Evolutionary conservation across 805 yeast genomes (phyloP).

Genomic region (Gaillardinia entomophila): DNA sequence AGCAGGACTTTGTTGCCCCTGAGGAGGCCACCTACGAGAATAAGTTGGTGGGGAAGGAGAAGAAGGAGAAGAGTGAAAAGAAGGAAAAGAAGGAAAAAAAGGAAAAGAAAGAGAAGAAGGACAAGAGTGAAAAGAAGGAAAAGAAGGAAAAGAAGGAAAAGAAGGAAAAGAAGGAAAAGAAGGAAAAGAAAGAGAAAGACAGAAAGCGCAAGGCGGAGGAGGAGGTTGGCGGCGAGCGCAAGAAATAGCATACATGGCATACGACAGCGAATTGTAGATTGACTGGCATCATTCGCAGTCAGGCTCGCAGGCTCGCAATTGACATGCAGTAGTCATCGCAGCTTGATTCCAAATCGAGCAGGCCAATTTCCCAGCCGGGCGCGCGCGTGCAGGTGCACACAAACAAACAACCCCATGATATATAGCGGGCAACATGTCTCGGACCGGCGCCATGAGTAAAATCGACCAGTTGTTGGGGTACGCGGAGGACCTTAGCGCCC

Average conservation of each 20-base stretch:
- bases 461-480: conserved; percentile 25
- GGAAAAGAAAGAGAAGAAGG: conserved; percentile 9
- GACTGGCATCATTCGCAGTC: too few relatives aligned
- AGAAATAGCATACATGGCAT: too few relatives aligned
- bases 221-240: too few relatives aligned
- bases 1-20: conserved; percentile 81
- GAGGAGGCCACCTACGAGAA: conserved; percentile 59
- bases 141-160: conserved; percentile 7
- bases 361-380: not conserved
- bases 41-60: conserved; percentile 17
- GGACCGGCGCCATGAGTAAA: conserved; percentile 11
- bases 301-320: not conserved
- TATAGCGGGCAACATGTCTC: not conserved
- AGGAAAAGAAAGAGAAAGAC: not conserved
- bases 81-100: conserved; percentile 23
- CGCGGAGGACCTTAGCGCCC: conserved; percentile 25
- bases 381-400: not conserved
- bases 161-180: not conserved
- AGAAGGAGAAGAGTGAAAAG: conserved; percentile 12
- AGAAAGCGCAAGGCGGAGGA: too few relatives aligned
- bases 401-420: not conserved
- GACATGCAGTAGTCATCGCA: not conserved
- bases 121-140: conserved; percentile 16
- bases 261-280: too few relatives aligned
- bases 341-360: conserved; percentile 1